phyloP scores from a whole-genome alignment of 2,329 filamentous ascomycete genomes.

The Ambrosiella beaveri region DNA sequence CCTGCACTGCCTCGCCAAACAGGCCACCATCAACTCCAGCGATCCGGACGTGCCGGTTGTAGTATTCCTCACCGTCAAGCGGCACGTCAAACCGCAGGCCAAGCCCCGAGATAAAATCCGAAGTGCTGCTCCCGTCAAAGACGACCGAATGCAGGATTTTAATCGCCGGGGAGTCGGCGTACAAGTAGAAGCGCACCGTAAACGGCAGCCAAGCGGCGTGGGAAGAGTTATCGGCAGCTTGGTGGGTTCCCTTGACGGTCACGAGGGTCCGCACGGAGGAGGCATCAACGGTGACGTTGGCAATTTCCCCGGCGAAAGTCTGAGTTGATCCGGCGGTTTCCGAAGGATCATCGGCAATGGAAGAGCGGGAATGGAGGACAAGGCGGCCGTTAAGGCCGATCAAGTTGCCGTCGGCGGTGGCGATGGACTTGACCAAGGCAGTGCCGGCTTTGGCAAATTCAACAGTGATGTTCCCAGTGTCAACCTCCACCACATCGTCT shows the following conservation, averaged over 20 bases:
- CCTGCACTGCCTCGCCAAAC: conserved; percentile 40
- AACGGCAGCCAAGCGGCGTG: conserved; percentile 35
- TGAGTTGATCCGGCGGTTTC: conserved; percentile 24
- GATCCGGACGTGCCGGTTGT: conserved; percentile 41
- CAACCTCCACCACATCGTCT: conserved; percentile 11
- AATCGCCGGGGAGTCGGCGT: conserved; percentile 37
- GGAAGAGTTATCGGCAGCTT: conserved; percentile 14
- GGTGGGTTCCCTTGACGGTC: conserved; percentile 25
- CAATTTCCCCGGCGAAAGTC: conserved; percentile 32
- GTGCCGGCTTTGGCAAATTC: conserved; percentile 27
- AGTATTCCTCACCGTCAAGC: conserved; percentile 31
- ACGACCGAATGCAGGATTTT: conserved; percentile 38
- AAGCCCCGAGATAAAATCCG: conserved; percentile 35
- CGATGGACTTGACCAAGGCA: conserved; percentile 24
- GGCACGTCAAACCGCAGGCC: conserved; percentile 40
- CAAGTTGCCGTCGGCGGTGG: conserved; percentile 24
- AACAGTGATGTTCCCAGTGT: conserved; percentile 28
- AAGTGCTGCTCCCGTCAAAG: conserved; percentile 31
- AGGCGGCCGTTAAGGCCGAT: conserved; percentile 32
- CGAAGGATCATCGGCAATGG: conserved; percentile 25
- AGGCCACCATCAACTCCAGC: conserved; percentile 37
- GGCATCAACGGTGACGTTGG: conserved; percentile 29
- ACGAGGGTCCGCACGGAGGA: conserved; percentile 29
- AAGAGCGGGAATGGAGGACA: conserved; percentile 34
- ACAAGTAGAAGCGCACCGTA: conserved; percentile 36